These are phyloP conservation scores for Pseudocercospora crystallina DNA, from an alignment of 2,329 filamentous ascomycete genomes.

Conservation along the genomic window DNA sequence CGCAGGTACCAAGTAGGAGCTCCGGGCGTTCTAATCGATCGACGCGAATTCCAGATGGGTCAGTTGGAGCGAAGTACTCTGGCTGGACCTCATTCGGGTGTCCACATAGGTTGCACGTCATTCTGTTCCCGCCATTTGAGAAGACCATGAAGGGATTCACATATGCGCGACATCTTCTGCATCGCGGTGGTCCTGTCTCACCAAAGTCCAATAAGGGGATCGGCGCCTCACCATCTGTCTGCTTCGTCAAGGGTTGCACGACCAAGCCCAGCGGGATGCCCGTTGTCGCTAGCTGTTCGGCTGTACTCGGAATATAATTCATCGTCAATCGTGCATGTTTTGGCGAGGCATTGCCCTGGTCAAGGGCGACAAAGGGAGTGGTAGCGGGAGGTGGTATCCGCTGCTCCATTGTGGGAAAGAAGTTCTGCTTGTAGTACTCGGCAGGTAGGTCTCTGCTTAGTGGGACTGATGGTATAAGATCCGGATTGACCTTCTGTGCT, in stretches of 20 bases:
- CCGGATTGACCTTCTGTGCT: conserved; percentile 76
- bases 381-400: conserved; percentile 86
- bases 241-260: conserved; percentile 79
- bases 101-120: conserved; percentile 96
- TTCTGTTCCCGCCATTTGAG: conserved; percentile 87
- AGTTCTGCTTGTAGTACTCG: conserved; percentile 78
- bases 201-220: conserved; percentile 96
- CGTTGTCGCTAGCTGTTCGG: conserved; percentile 77
- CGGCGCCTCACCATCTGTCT: conserved; percentile 79
- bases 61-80: conserved; percentile 92
- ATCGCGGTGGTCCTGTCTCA: conserved; percentile 83
- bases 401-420: conserved; percentile 94
- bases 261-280: conserved; percentile 83
- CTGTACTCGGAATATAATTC: conserved; percentile 84
- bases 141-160: conserved; percentile 99
- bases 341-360: conserved; percentile 94
- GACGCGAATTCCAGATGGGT: conserved; percentile 79
- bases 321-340: conserved; percentile 89
- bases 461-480: conserved; percentile 90
- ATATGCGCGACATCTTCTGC: conserved; percentile 88
- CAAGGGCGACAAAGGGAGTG: conserved; percentile 86
- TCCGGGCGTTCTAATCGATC: conserved; percentile 89
- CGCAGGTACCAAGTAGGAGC: conserved; percentile 85
- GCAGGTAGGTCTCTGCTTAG: conserved; percentile 78
- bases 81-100: conserved; percentile 91